Conservation (phyloP, 2,329 filamentous ascomycete species). For the Colletotrichum sp. region DNA sequence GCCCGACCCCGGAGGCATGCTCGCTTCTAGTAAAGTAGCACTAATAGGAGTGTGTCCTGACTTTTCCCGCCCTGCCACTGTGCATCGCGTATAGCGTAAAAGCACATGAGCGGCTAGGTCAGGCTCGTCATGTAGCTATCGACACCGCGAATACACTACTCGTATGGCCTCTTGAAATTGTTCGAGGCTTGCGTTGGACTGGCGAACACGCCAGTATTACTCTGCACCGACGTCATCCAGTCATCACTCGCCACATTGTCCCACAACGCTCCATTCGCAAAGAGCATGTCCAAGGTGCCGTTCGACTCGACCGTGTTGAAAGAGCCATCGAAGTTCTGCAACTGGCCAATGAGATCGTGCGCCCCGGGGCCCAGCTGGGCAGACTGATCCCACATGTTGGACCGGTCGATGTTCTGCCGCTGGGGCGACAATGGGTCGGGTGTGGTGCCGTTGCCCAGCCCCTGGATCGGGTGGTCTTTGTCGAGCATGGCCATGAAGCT, state of each 20-base stretch:
- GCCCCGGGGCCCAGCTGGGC: neutral
- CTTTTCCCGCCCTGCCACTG: neutral
- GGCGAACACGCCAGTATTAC: neutral
- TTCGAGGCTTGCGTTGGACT: neutral
- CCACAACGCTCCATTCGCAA: constrained; percentile 10
- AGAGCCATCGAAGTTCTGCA: constrained; percentile 14
- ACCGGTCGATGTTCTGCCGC: neutral
- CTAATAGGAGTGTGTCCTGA: neutral
- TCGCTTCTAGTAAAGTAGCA: neutral
- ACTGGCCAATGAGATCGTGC: constrained; percentile 7
- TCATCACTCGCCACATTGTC: constrained; percentile 5
- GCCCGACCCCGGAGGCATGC: neutral
- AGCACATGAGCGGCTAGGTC: neutral
- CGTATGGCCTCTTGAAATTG: constrained; percentile 4
- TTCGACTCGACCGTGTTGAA: constrained; percentile 13
- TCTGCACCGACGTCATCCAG: constrained; percentile 14
- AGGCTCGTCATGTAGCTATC: neutral
- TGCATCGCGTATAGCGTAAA: neutral
- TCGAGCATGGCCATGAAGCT: constrained; percentile 4
- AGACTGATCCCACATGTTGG: neutral
- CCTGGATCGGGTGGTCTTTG: neutral
- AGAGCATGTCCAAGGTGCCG: constrained; percentile 16
- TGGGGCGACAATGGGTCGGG: neutral
- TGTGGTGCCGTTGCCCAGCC: neutral
- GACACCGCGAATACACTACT: neutral